Evolutionary conservation across 495 filamentous ascomycete genomes (phyloP).

Genomic region (Letharia lupina): DNA sequence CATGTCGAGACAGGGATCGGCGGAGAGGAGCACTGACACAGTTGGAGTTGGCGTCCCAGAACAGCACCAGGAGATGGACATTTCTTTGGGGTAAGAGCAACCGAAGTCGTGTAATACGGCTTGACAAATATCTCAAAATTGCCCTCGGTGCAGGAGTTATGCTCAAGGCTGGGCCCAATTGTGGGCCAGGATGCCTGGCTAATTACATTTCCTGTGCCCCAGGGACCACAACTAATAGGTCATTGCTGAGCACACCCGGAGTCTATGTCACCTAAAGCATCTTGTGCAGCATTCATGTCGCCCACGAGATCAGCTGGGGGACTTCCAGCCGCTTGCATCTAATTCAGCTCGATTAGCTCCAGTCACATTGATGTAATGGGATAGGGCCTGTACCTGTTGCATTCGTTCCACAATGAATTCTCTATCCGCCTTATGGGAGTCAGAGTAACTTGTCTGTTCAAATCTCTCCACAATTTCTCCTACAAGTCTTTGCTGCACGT

Average conservation of each 20-base stretch:
- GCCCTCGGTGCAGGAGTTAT: neutral
- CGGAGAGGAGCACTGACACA: neutral
- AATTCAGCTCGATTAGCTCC: slow-evolving; percentile 12
- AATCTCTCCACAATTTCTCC: slow-evolving; percentile 82
- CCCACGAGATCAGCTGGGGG: slow-evolving; percentile 85
- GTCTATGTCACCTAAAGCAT: slow-evolving; percentile 60
- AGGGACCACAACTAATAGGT: slow-evolving; percentile 17
- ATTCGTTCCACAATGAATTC: slow-evolving; percentile 94
- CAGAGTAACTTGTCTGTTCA: slow-evolving; percentile 66
- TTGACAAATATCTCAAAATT: neutral
- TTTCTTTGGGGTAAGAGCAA: slow-evolving; percentile 2
- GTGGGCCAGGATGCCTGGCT: neutral
- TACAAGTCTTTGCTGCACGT: slow-evolving; percentile 74
- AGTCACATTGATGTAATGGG: neutral
- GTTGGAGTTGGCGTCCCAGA: neutral
- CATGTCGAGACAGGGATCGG: slow-evolving; percentile 27
- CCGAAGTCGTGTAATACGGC: neutral
- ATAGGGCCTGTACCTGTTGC: slow-evolving; percentile 65
- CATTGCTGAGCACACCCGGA: slow-evolving; percentile 66
- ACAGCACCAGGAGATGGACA: slow-evolving; percentile 19
- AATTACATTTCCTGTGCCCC: neutral
- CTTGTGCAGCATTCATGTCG: slow-evolving; percentile 72
- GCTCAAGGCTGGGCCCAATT: neutral
- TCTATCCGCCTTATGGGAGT: slow-evolving; percentile 70
- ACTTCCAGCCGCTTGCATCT: slow-evolving; percentile 93